A percentile compares a stretch with the other conserved stretches of the same genome.
Evolutionary conservation across 2,329 filamentous ascomycete genomes (phyloP).

Genomic region (Ophiostoma tasmaniense): DNA sequence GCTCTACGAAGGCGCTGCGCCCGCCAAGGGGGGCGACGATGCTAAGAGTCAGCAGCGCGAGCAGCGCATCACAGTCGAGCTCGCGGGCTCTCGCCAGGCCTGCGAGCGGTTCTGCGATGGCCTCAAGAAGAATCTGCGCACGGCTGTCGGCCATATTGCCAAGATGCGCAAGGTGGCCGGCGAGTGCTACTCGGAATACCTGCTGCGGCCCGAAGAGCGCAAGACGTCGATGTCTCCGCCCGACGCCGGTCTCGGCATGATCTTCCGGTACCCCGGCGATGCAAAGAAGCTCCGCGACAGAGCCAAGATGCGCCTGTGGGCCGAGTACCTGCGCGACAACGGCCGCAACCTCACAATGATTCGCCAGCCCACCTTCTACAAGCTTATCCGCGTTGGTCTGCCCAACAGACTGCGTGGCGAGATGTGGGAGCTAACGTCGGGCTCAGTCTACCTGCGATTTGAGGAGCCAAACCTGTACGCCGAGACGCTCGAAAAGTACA

Average conservation of each 20-base stretch:
- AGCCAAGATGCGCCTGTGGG: constrained; percentile 96
- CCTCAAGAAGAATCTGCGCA: constrained; percentile 79
- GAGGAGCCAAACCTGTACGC: constrained; percentile 76
- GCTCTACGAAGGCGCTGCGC: constrained; percentile 43
- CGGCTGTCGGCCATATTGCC: constrained; percentile 79
- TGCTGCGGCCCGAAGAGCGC: constrained; percentile 55
- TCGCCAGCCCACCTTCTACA: constrained; percentile 94
- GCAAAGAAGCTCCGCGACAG: constrained; percentile 86
- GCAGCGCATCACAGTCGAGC: constrained; percentile 84
- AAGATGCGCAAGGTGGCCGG: constrained; percentile 71
- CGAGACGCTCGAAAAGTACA: constrained; percentile 75
- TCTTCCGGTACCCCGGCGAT: constrained; percentile 93
- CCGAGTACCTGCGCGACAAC: constrained; percentile 91
- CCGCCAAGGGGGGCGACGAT: constrained; percentile 25
- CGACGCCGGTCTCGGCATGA: constrained; percentile 86
- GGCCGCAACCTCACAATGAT: constrained; percentile 87
- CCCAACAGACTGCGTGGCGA: constrained; percentile 90
- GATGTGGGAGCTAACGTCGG: constrained; percentile 91
- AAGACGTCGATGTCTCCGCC: constrained; percentile 59
- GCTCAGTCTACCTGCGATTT: constrained; percentile 78
- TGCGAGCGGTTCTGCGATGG: constrained; percentile 96
- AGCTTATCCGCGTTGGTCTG: constrained; percentile 88
- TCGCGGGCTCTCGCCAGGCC: constrained; percentile 77
- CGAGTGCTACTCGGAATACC: constrained; percentile 87
- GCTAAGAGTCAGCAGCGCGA: constrained; percentile 38